phyloP scores from a whole-genome alignment of 176 grass and related monocot genomes.

The Oryza punctata region DNA sequence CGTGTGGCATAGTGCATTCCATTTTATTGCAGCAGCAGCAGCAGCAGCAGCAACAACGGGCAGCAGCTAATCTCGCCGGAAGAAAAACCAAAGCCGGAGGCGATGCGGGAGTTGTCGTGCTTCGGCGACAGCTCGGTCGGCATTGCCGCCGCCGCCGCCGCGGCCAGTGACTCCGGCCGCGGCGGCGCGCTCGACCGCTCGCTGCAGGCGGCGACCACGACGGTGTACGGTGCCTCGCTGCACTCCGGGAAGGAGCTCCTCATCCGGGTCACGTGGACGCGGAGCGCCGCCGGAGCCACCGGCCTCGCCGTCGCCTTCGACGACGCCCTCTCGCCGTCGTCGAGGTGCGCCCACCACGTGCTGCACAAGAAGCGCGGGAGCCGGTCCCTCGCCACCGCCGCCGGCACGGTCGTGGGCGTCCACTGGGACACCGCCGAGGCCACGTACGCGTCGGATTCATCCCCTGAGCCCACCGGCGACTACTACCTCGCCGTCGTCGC shows the following conservation, averaged over 20 bases:
- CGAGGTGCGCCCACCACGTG: slow-evolving; percentile 30
- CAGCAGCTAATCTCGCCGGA: not conserved
- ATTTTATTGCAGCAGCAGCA: not conserved
- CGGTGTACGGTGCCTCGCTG: slow-evolving; percentile 56
- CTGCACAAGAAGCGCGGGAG: slow-evolving; percentile 61
- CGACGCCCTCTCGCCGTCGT: slow-evolving; percentile 10
- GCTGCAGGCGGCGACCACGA: slow-evolving; percentile 55
- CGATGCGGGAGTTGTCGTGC: slow-evolving; percentile 84
- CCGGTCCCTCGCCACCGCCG: slow-evolving; percentile 49
- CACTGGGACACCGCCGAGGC: slow-evolving; percentile 74
- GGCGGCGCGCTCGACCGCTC: slow-evolving; percentile 49
- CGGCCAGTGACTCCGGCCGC: slow-evolving; percentile 41
- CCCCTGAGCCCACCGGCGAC: slow-evolving; percentile 59
- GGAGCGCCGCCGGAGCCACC: slow-evolving; percentile 34
- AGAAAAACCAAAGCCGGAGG: not conserved
- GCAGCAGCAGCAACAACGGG: too few relatives aligned
- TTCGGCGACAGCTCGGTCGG: slow-evolving; percentile 65
- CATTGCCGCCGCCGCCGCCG: slow-evolving; percentile 15
- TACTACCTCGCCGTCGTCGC: slow-evolving; percentile 68
- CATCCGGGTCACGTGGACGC: slow-evolving; percentile 59
- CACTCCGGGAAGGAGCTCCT: slow-evolving; percentile 57
- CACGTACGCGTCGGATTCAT: slow-evolving; percentile 34
- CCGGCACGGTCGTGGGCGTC: slow-evolving; percentile 48
- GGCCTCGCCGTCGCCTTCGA: slow-evolving; percentile 56
- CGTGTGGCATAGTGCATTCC: not conserved